Percentiles rank a stretch among this genome's conserved stretches.
Evolutionary conservation across 352 stramenopile species (phyloP).

Genomic region (Phytophthora megakarya): DNA sequence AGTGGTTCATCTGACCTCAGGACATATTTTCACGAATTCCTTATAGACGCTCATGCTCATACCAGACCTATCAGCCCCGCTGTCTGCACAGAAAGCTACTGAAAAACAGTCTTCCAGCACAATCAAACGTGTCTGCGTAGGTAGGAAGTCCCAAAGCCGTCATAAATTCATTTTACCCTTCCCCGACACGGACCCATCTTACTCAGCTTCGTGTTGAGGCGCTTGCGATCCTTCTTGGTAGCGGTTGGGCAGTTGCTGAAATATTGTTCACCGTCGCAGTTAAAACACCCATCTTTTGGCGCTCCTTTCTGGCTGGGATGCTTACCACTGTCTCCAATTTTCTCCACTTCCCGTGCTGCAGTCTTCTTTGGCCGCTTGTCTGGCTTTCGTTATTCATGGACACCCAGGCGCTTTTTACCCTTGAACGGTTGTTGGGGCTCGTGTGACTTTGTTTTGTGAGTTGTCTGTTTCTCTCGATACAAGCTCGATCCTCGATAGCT

Average conservation of each 20-base stretch:
- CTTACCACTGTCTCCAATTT: background rate
- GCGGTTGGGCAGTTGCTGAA: conserved; percentile 13
- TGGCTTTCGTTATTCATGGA: background rate
- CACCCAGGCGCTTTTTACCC: background rate
- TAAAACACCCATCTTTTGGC: conserved; percentile 6
- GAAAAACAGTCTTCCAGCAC: too few species aligned
- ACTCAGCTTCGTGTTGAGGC: too few species aligned
- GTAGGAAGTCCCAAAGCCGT: too few species aligned
- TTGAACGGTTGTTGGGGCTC: background rate
- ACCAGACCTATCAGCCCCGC: too few species aligned
- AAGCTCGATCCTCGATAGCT: background rate
- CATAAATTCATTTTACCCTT: too few species aligned
- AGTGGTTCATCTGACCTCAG: too few species aligned
- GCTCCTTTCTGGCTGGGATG: background rate
- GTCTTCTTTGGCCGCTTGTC: background rate
- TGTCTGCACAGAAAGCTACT: too few species aligned
- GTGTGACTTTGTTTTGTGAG: background rate
- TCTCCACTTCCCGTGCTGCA: background rate
- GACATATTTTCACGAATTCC: too few species aligned
- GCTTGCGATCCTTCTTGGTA: conserved; percentile 13
- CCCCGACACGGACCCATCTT: too few species aligned
- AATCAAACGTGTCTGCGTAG: too few species aligned
- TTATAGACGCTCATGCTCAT: too few species aligned
- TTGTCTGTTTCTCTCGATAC: background rate
- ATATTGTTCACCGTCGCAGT: conserved; percentile 15